phyloP scores from a whole-genome alignment of 495 filamentous ascomycete genomes.

The Penicillium cataractarum region DNA sequence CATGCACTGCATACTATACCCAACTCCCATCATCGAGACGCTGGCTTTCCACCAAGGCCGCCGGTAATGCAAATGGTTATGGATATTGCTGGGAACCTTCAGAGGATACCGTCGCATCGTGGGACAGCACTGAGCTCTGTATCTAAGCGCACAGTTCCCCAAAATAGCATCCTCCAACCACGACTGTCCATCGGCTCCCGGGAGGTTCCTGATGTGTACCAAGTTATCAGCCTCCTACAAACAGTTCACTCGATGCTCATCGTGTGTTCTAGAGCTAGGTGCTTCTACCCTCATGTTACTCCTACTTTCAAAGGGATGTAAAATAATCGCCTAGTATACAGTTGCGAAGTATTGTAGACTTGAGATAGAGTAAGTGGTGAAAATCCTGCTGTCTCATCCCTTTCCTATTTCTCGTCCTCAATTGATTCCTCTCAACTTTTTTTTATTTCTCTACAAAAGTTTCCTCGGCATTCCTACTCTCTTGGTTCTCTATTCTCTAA shows the following conservation, averaged over 20 bases:
- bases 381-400: slow-evolving; percentile 4
- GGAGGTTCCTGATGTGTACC: slow-evolving; percentile 17
- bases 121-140: slow-evolving; percentile 19
- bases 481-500: neutral
- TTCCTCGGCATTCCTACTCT: neutral
- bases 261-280: slow-evolving; percentile 23
- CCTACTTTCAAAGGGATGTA: neutral
- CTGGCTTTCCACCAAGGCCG: slow-evolving; percentile 18
- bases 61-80: slow-evolving; percentile 22
- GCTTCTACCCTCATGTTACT: slow-evolving; percentile 4
- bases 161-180: slow-evolving; percentile 25
- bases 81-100: slow-evolving; percentile 21
- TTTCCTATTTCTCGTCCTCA: neutral
- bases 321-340: slow-evolving; percentile 10
- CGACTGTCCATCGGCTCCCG: slow-evolving; percentile 13
- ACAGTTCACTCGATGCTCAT: slow-evolving; percentile 12
- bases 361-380: slow-evolving; percentile 9
- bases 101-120: slow-evolving; percentile 12
- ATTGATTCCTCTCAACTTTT: neutral
- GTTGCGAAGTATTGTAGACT: slow-evolving; percentile 3
- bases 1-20: slow-evolving; percentile 28
- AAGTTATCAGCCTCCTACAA: slow-evolving; percentile 22
- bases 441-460: neutral
- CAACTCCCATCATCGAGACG: slow-evolving; percentile 24
- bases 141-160: slow-evolving; percentile 21